phyloP scores from a whole-genome alignment of 495 filamentous ascomycete species.

The Annulohypoxylon stygium region DNA sequence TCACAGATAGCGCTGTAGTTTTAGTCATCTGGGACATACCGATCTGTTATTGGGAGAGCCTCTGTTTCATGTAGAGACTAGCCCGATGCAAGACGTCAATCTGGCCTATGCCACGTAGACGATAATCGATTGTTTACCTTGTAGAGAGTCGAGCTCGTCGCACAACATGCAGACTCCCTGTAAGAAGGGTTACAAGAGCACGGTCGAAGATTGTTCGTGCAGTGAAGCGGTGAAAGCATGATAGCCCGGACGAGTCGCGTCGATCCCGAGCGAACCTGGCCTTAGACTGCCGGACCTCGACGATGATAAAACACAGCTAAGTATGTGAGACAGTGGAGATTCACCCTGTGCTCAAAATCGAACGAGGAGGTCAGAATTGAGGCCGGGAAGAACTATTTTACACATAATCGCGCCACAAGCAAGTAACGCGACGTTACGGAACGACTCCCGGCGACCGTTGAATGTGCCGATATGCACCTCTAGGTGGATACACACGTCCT shows the following conservation, averaged over 20 bases:
- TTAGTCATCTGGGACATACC: constrained; percentile 34
- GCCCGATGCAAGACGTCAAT: constrained; percentile 34
- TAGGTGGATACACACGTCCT: constrained; percentile 10
- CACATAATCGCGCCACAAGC: constrained; percentile 9
- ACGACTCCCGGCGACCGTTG: neutral
- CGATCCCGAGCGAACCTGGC: constrained; percentile 26
- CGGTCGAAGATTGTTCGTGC: constrained; percentile 24
- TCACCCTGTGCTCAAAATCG: constrained; percentile 13
- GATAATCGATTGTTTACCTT: constrained; percentile 30
- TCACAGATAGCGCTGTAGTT: constrained; percentile 43
- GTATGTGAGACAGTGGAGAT: constrained; percentile 13
- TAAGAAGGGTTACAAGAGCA: constrained; percentile 20
- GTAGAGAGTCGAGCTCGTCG: constrained; percentile 18
- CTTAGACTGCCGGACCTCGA: constrained; percentile 16
- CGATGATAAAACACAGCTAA: constrained; percentile 16
- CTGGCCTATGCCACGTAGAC: constrained; percentile 46
- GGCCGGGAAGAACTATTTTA: neutral
- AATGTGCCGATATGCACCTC: constrained; percentile 15
- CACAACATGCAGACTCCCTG: constrained; percentile 29
- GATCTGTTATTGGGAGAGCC: constrained; percentile 41
- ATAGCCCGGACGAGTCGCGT: constrained; percentile 12
- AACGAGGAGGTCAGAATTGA: constrained; percentile 12
- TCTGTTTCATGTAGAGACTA: constrained; percentile 49
- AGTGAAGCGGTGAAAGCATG: constrained; percentile 41
- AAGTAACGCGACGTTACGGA: constrained; percentile 10